Percentiles rank a stretch among this genome's conserved stretches.
Conservation (phyloP, 2,329 filamentous ascomycete species). For the Coniochaeta sp. region DNA sequence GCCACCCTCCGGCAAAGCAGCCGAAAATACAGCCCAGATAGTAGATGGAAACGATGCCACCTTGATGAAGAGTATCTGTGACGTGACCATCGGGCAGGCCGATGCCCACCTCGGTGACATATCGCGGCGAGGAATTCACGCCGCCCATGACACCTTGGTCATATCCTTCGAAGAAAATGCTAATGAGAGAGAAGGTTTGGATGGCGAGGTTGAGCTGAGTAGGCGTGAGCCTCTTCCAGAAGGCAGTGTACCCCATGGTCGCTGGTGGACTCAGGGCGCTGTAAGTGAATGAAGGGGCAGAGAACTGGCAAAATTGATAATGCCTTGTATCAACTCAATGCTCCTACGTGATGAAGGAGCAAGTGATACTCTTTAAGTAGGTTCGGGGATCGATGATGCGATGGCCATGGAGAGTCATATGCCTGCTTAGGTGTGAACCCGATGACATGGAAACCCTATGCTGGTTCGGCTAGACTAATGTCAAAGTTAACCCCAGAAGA, state of each 20-base stretch:
- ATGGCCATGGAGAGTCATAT: neutral
- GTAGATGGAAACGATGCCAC: constrained; percentile 45
- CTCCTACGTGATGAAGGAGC: neutral
- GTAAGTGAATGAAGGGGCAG: neutral
- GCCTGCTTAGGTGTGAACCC: neutral
- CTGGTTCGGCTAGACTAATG: neutral
- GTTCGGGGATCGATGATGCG: neutral
- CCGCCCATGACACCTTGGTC: neutral
- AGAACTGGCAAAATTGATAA: neutral
- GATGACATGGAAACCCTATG: neutral
- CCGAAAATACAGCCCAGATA: constrained; percentile 43
- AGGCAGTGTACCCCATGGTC: constrained; percentile 28
- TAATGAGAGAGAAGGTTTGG: constrained; percentile 20
- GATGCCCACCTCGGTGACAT: constrained; percentile 35
- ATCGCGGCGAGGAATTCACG: constrained; percentile 28
- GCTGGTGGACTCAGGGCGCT: constrained; percentile 3
- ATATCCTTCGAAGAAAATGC: constrained; percentile 27
- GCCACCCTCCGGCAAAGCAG: constrained; percentile 39
- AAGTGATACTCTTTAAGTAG: neutral
- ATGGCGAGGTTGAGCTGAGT: constrained; percentile 30
- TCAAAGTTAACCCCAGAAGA: neutral
- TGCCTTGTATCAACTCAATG: neutral
- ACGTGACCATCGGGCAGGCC: constrained; percentile 35
- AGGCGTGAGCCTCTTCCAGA: constrained; percentile 34
- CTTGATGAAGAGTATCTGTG: constrained; percentile 39